Evolutionary conservation across 805 yeast genomes (phyloP).

Genomic region (Metschnikowia baotianmanensis): DNA sequence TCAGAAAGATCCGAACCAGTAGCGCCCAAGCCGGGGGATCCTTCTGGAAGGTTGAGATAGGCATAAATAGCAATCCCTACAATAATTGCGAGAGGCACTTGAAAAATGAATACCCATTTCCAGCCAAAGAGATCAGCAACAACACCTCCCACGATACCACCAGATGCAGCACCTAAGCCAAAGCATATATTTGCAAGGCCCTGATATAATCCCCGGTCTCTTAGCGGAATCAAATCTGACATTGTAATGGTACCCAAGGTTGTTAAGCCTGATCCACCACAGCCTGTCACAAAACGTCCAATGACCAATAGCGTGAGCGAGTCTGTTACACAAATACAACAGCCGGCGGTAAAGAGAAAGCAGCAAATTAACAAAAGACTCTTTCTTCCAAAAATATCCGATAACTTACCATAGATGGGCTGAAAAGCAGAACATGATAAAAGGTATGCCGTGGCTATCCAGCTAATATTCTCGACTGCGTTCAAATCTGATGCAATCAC

Average conservation of each 20-base stretch:
- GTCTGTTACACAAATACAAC: conserved; percentile 53
- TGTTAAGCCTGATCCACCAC: conserved; percentile 89
- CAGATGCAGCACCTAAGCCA: conserved; percentile 61
- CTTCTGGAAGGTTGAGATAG: conserved; percentile 48
- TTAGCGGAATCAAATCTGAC: conserved; percentile 71
- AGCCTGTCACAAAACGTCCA: conserved; percentile 74
- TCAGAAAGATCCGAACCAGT: conserved; percentile 44
- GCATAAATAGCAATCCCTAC: conserved; percentile 38
- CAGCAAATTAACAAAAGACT: conserved; percentile 51
- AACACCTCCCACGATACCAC: conserved; percentile 51
- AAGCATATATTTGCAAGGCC: conserved; percentile 76
- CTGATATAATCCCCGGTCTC: conserved; percentile 79
- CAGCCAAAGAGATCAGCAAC: conserved; percentile 57
- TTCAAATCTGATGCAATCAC: conserved; percentile 68
- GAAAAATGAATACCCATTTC: conserved; percentile 39
- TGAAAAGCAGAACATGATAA: conserved; percentile 71
- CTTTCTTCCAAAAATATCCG: conserved; percentile 72
- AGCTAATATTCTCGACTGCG: conserved; percentile 59
- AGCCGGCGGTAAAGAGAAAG: conserved; percentile 53
- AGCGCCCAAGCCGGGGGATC: conserved; percentile 55
- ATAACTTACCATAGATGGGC: conserved; percentile 67
- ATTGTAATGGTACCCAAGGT: conserved; percentile 72
- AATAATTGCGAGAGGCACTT: conserved; percentile 43
- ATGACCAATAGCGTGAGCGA: conserved; percentile 47
- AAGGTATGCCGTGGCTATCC: conserved; percentile 73